These are phyloP conservation scores for Pneumocystis wakefieldiae DNA, from an alignment of 1,139 yeast genomes.

Conservation along the genomic window DNA sequence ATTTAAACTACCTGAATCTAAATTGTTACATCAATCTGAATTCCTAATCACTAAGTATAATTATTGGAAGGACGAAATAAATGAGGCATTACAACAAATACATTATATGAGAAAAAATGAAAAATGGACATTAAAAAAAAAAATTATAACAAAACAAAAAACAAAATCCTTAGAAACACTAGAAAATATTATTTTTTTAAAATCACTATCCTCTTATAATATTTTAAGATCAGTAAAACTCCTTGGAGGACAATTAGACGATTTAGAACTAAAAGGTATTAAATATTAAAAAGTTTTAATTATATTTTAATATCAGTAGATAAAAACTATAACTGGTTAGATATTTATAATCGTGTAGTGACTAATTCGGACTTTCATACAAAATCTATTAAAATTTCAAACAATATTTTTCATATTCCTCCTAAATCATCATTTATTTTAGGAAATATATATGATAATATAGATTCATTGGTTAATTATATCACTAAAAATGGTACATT, in stretches of 20 bases:
- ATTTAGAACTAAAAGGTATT: neutral
- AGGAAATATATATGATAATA: neutral
- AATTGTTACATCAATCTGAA: neutral
- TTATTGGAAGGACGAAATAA: neutral
- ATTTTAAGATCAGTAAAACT: neutral
- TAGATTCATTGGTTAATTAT: neutral
- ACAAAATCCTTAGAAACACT: neutral
- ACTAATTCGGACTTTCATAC: neutral
- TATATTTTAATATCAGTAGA: neutral
- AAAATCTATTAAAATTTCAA: neutral
- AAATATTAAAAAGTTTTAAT: neutral
- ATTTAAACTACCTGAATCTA: neutral
- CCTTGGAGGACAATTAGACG: neutral
- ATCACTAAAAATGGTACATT: neutral
- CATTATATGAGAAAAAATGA: neutral
- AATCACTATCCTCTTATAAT: neutral
- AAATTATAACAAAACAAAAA: neutral
- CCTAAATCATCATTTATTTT: conserved; percentile 1
- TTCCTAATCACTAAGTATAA: neutral
- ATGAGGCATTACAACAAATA: neutral
- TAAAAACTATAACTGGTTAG: neutral
- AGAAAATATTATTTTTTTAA: neutral
- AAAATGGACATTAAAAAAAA: neutral
- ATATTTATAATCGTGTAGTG: neutral
- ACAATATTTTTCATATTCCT: neutral